Base-by-base conservation (phyloP, 257 asterid species). In the Plantago ovata region DNA sequence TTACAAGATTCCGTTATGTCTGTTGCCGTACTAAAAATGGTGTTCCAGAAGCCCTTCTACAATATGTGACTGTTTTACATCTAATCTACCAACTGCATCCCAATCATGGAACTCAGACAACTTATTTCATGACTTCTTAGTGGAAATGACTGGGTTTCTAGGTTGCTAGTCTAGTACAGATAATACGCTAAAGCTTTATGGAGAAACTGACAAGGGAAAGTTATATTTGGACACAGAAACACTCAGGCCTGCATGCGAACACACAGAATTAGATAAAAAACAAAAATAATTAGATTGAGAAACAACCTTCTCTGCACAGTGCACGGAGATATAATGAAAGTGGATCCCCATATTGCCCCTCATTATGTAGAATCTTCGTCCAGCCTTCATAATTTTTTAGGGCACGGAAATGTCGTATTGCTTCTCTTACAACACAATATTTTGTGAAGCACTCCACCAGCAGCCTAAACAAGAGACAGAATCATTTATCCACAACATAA, bases 391-490 rank as follows among this genome's bases (percentile, higher is more conserved):
- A 76, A 61, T 64, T 77, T 60, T 81, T 85, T 41, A 92, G 91
- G 48, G 75, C 98, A 72, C 95, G 98, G 60, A 92, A 92, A 79
- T 92, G 98, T 32, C 98, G 77, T 62, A 92, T 85, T 71, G 98
- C 95, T 80, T 92, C 98, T 61, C 67, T 82, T 20, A 79, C 74
- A 63, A 92, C 98, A 76, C 96, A 85, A 72, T 92, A 92, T 87
- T 92, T 92, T 66, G 96, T 79, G 74, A 88, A 86, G 84, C 98
- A 92, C 72, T 92, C 98, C 74, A 88, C 91, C 85, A 88, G 78
- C 81, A 85, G 66, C 75, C 98, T 92, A 75, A 53, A 70, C 60
- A 74, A 62, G 42, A 45, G 28, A 38, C 39, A 20, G 15, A 28
- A 57, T 42, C 46, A 48, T 56, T 56, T 53, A 63, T 48, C 54